These are phyloP conservation scores for Fonsecaea monophora DNA, from an alignment of 2,329 filamentous ascomycete species.

Conservation along the genomic window DNA sequence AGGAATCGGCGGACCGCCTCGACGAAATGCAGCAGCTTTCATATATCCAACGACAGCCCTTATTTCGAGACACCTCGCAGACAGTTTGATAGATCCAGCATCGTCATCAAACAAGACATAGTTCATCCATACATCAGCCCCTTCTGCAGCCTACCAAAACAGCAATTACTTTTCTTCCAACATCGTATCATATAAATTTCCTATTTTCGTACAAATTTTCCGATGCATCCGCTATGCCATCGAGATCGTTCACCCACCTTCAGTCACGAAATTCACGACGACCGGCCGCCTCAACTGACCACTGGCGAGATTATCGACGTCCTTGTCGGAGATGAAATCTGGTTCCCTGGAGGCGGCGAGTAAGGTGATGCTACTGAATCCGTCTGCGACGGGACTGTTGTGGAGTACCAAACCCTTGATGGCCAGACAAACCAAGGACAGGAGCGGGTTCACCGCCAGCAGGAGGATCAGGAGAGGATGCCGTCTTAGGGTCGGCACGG, in stretches of 20 bases:
- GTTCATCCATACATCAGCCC: no score
- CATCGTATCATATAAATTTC: background rate
- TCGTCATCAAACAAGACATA: no score
- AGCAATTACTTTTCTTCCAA: background rate
- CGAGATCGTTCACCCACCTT: background rate
- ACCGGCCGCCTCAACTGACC: background rate
- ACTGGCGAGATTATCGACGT: background rate
- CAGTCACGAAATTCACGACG: background rate
- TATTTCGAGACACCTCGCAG: no score
- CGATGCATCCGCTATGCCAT: background rate
- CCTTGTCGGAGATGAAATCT: background rate
- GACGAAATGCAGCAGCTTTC: no score
- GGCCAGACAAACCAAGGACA: conserved; percentile 19
- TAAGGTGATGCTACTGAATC: conserved; percentile 22
- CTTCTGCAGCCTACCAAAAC: no score
- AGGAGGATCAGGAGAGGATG: conserved; percentile 17
- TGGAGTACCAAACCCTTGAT: conserved; percentile 18
- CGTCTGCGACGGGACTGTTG: conserved; percentile 21
- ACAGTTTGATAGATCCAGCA: no score
- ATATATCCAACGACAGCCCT: no score
- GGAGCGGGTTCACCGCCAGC: conserved; percentile 20
- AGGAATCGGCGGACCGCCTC: no score
- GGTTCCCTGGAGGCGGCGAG: conserved; percentile 13
- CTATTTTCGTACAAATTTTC: background rate
- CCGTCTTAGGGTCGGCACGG: conserved; percentile 18